These are phyloP conservation scores for Durotheca rogersii DNA, from an alignment of 495 filamentous ascomycete species.

Conservation along the genomic window DNA sequence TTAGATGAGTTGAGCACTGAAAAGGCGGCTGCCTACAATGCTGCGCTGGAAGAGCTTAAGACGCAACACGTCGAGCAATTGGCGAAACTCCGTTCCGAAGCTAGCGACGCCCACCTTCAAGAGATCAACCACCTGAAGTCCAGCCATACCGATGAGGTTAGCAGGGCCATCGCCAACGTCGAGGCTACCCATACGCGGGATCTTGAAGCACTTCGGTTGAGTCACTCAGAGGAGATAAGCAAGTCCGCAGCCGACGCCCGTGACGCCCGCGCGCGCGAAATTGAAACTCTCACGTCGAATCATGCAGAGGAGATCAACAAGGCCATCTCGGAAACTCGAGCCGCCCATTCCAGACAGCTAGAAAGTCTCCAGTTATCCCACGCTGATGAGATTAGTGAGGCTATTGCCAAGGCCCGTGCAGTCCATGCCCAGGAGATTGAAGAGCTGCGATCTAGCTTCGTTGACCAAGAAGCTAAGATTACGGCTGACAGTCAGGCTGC, in stretches of 20 bases:
- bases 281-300: conserved; percentile 42
- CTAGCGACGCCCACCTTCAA: conserved; percentile 32
- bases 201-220: conserved; percentile 41
- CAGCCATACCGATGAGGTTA: conserved; percentile 43
- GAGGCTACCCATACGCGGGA: conserved; percentile 36
- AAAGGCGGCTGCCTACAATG: conserved; percentile 47
- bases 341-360: conserved; percentile 36
- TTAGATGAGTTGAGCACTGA: conserved; percentile 45
- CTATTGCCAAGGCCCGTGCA: conserved; percentile 38
- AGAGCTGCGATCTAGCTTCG: conserved; percentile 39
- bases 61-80: conserved; percentile 45
- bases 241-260: conserved; percentile 38
- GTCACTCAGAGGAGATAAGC: conserved; percentile 43
- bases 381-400: conserved; percentile 39
- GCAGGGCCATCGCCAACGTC: conserved; percentile 36
- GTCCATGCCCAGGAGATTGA: conserved; percentile 41
- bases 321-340: conserved; percentile 29
- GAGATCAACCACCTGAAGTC: conserved; percentile 46
- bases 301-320: conserved; percentile 41
- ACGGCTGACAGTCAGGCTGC: conserved; percentile 20
- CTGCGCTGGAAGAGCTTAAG: conserved; percentile 48
- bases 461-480: conserved; percentile 27
- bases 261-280: conserved; percentile 37
- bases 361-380: conserved; percentile 47
- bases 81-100: conserved; percentile 39